Evolutionary conservation across 2,329 filamentous ascomycete genomes (phyloP).

Genomic region (Scedosporium dehoogii): DNA sequence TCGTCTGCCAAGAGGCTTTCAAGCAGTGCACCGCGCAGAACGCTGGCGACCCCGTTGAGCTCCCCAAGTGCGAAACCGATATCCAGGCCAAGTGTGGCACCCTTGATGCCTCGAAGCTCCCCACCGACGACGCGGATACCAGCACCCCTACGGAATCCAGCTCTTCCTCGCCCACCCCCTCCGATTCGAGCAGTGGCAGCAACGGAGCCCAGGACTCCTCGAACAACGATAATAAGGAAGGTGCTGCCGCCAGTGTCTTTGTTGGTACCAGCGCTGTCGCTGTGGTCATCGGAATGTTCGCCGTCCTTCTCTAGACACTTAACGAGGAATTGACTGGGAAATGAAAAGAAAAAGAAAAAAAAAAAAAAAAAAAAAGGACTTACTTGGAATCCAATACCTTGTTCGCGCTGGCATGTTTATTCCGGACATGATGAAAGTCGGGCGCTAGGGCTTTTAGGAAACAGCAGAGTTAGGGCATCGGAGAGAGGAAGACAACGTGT

Average conservation of each 20-base stretch:
- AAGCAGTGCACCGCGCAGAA: slow-evolving; percentile 33
- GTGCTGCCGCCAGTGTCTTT: neutral
- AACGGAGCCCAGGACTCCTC: neutral
- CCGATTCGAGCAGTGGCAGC: neutral
- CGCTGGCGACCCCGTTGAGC: slow-evolving; percentile 23
- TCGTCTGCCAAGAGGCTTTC: slow-evolving; percentile 40
- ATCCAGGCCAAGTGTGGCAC: slow-evolving; percentile 6
- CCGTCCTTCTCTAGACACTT: neutral
- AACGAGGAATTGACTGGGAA: neutral
- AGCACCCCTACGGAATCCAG: neutral
- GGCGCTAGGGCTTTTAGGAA: neutral
- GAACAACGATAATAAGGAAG: neutral
- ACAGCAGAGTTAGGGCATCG: neutral
- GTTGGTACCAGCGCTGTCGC: neutral
- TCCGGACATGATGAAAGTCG: neutral
- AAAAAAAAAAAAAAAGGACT: too few species aligned
- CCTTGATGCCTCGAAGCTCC: neutral
- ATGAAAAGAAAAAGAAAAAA: too few species aligned
- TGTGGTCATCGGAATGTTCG: neutral
- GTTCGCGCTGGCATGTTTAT: neutral
- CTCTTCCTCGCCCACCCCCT: neutral
- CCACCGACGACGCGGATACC: neutral
- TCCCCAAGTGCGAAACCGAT: slow-evolving; percentile 29
- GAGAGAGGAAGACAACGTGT: neutral
- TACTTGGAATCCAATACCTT: neutral